These are phyloP conservation scores for Lepidopterella palustris DNA, from an alignment of 495 filamentous ascomycete genomes.

Conservation along the genomic window DNA sequence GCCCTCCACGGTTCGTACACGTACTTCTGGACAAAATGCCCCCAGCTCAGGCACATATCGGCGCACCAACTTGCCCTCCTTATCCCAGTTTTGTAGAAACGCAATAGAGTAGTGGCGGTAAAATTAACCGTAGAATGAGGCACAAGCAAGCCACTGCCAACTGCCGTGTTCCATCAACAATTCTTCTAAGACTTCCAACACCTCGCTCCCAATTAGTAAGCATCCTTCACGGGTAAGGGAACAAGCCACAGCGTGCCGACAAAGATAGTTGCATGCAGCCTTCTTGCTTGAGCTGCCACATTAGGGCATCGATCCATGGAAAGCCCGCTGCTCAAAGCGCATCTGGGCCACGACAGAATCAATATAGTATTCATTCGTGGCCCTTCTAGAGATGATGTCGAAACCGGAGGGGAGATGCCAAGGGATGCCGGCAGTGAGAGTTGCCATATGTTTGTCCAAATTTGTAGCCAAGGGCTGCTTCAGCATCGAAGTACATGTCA, in stretches of 20 bases:
- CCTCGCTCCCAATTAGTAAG: slow-evolving; percentile 66
- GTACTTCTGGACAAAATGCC: slow-evolving; percentile 53
- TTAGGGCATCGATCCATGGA: slow-evolving; percentile 68
- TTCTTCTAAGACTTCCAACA: slow-evolving; percentile 69
- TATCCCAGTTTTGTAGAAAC: slow-evolving; percentile 63
- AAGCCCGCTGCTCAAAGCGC: slow-evolving; percentile 66
- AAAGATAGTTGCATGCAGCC: slow-evolving; percentile 75
- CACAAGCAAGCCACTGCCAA: slow-evolving; percentile 71
- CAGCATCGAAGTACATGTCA: slow-evolving; percentile 72
- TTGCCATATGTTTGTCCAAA: slow-evolving; percentile 57
- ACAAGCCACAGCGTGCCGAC: slow-evolving; percentile 64
- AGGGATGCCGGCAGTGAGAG: slow-evolving; percentile 51
- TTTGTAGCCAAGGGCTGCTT: slow-evolving; percentile 52
- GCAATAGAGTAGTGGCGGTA: slow-evolving; percentile 59
- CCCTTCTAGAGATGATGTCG: slow-evolving; percentile 33
- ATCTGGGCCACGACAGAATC: slow-evolving; percentile 50
- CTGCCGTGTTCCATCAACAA: slow-evolving; percentile 67
- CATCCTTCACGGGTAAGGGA: slow-evolving; percentile 67
- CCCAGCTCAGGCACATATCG: slow-evolving; percentile 58
- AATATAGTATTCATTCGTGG: slow-evolving; percentile 49
- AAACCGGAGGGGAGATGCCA: slow-evolving; percentile 61
- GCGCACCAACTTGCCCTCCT: slow-evolving; percentile 52
- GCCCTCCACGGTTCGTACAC: slow-evolving; percentile 73
- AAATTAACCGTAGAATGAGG: slow-evolving; percentile 60
- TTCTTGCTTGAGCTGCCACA: slow-evolving; percentile 62